Conservation (phyloP, 352 stramenopile genomes). For the Thalassiosira hispida region DNA sequence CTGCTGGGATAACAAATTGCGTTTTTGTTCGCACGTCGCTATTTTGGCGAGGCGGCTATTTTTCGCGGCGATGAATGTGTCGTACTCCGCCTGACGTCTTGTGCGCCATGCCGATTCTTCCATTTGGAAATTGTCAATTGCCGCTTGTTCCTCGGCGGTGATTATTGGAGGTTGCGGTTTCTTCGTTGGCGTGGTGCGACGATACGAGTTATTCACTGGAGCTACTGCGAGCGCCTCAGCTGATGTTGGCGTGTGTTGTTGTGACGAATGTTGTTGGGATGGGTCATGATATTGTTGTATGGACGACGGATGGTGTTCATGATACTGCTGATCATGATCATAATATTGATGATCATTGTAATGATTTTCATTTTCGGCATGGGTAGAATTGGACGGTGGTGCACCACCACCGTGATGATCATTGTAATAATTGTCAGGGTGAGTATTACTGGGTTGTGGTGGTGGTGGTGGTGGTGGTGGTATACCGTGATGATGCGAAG, state of each 20-base stretch:
- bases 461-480: not conserved
- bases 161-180: too few relatives aligned
- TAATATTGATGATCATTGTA: conserved; percentile 8
- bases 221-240: too few relatives aligned
- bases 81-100: conserved; percentile 29
- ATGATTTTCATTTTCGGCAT: not conserved
- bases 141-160: conserved; percentile 9
- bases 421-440: not conserved
- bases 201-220: too few relatives aligned
- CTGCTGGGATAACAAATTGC: conserved; percentile 32
- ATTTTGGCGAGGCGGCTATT: conserved; percentile 16
- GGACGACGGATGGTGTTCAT: not conserved
- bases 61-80: conserved; percentile 17
- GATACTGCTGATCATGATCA: not conserved
- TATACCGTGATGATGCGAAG: not conserved
- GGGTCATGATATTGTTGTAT: conserved; percentile 20
- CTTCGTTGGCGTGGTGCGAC: too few relatives aligned
- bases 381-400: not conserved
- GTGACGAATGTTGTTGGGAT: conserved; percentile 6
- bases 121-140: conserved; percentile 34
- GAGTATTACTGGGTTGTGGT: not conserved
- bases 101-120: conserved; percentile 25
- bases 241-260: too few relatives aligned
- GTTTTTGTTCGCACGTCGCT: conserved; percentile 41
- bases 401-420: too few relatives aligned